Evolutionary conservation across 306 rosid genomes (phyloP).

Genomic region (Trifolium pratense): DNA sequence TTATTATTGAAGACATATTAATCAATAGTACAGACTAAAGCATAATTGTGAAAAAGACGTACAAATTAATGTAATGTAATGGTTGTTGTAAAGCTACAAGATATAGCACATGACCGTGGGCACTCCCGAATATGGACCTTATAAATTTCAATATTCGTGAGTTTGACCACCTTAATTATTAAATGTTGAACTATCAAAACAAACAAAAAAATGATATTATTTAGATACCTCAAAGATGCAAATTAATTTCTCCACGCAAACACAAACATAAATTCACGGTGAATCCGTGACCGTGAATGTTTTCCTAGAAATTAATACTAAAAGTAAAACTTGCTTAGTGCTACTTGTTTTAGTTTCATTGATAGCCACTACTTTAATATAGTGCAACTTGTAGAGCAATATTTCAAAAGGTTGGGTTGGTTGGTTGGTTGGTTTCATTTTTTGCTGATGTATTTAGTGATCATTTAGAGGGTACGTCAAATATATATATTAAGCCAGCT

Average conservation of each 20-base stretch:
- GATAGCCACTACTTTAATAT: background rate
- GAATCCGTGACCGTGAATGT: slow-evolving; percentile 33
- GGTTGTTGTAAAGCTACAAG: background rate
- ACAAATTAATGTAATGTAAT: background rate
- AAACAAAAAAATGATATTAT: background rate
- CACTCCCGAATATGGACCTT: background rate
- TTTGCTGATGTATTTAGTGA: background rate
- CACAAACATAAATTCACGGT: slow-evolving; percentile 1
- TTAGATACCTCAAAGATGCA: slow-evolving; percentile 7
- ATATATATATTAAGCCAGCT: background rate
- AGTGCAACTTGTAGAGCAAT: background rate
- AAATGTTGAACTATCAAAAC: background rate
- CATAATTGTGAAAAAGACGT: no score
- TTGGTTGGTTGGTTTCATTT: background rate
- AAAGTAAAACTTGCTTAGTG: slow-evolving; percentile 10
- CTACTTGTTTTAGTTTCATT: background rate
- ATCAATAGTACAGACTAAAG: no score
- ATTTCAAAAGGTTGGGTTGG: background rate
- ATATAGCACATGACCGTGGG: background rate
- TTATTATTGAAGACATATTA: no score
- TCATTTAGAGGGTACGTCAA: background rate
- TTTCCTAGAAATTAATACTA: background rate
- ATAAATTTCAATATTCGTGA: background rate
- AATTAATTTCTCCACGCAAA: background rate
- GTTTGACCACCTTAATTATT: background rate